Evolutionary conservation across 495 filamentous ascomycete genomes (phyloP).

Genomic region (Oleoguttula mirabilis): DNA sequence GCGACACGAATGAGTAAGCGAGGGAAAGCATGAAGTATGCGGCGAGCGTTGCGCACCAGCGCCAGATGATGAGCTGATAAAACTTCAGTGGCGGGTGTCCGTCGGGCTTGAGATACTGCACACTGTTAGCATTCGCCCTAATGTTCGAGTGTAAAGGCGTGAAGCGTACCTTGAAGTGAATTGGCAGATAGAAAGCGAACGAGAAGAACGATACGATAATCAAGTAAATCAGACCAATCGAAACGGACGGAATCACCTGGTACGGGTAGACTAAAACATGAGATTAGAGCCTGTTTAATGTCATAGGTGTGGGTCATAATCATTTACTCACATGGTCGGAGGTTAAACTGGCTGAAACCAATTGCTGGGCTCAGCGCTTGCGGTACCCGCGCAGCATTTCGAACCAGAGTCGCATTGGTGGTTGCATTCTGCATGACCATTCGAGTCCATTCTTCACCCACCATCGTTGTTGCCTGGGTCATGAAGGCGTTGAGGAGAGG

Average conservation of each 20-base stretch:
- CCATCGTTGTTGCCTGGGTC: slow-evolving; percentile 34
- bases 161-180: slow-evolving; percentile 38
- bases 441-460: slow-evolving; percentile 41
- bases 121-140: background rate
- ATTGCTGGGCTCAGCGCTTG: slow-evolving; percentile 54
- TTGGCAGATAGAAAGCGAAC: slow-evolving; percentile 56
- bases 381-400: slow-evolving; percentile 36
- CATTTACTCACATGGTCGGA: no score
- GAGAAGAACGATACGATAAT: slow-evolving; percentile 66
- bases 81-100: slow-evolving; percentile 48
- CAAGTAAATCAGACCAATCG: slow-evolving; percentile 58
- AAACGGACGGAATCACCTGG: slow-evolving; percentile 46
- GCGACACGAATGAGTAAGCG: slow-evolving; percentile 52
- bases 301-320: no score
- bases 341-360: slow-evolving; percentile 47
- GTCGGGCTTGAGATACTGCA: slow-evolving; percentile 36
- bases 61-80: slow-evolving; percentile 49
- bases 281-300: no score
- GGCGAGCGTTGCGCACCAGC: slow-evolving; percentile 44
- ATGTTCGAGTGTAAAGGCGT: no score
- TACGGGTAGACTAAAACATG: slow-evolving; percentile 44
- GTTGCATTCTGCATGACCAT: slow-evolving; percentile 31
- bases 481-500: slow-evolving; percentile 39
- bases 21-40: slow-evolving; percentile 59
- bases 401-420: slow-evolving; percentile 26